A percentile compares a stretch with the other conserved stretches of the same genome.
These are phyloP conservation scores for Taxillus chinensis DNA, from an alignment of 164 flowering plant species.

Conservation along the genomic window DNA sequence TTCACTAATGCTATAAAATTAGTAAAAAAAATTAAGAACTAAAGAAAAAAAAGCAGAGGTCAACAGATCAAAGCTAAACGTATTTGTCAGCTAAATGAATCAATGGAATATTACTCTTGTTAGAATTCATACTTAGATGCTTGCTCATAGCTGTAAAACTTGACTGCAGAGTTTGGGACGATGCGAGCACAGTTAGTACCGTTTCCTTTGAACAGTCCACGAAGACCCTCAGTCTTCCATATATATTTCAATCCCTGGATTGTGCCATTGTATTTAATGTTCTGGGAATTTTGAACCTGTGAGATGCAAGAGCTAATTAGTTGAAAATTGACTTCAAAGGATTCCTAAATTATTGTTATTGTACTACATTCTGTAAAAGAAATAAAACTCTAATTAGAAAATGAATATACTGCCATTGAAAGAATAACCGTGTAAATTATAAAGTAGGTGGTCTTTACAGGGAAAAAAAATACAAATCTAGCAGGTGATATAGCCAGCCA, in stretches of 20 bases:
- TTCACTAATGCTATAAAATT: too few species aligned
- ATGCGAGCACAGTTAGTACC: slow-evolving; percentile 1
- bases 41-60: background rate
- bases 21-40: background rate
- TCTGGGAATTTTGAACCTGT: background rate
- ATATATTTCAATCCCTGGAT: slow-evolving; percentile 2
- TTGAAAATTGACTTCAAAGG: too few species aligned
- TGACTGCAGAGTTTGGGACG: slow-evolving; percentile 26
- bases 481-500: too few species aligned
- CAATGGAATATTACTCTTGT: background rate
- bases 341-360: too few species aligned
- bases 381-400: too few species aligned
- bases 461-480: too few species aligned
- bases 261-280: slow-evolving; percentile 1
- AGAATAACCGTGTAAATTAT: too few species aligned
- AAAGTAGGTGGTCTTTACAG: too few species aligned
- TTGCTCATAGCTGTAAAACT: slow-evolving; percentile 94
- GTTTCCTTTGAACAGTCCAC: background rate
- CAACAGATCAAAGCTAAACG: background rate
- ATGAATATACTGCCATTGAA: too few species aligned
- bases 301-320: background rate
- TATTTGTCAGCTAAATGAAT: background rate
- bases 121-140: slow-evolving; percentile 58
- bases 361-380: too few species aligned
- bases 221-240: background rate